A percentile compares a stretch with the other conserved stretches of the same genome.
Evolutionary conservation across 192 early-diverging fungal genomes (phyloP).

Genomic region (Spinellus fusiger): DNA sequence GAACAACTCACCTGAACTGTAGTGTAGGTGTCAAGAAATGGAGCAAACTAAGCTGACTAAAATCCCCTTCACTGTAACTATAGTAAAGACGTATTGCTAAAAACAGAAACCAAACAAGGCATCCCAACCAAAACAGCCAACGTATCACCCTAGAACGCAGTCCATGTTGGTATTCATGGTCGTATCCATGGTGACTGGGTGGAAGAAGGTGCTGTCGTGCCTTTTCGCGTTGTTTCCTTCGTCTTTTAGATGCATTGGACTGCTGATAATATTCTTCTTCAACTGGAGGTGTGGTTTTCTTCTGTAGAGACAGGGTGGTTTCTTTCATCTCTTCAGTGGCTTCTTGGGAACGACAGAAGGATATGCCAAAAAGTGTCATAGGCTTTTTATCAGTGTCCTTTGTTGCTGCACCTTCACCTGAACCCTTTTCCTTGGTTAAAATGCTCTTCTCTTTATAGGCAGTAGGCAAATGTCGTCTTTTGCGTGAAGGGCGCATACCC

Average conservation of each 20-base stretch:
- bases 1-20: not conserved
- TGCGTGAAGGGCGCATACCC: conserved; percentile 6
- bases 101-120: not conserved
- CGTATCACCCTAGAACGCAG: too few relatives aligned
- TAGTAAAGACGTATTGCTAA: not conserved
- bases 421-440: not conserved
- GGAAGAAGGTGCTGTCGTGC: too few relatives aligned
- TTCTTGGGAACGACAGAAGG: too few relatives aligned
- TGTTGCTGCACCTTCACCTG: not conserved
- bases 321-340: too few relatives aligned
- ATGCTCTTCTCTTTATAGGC: not conserved
- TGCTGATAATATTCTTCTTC: too few relatives aligned
- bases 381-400: not conserved
- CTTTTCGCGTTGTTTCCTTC: too few relatives aligned
- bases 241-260: too few relatives aligned
- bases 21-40: not conserved
- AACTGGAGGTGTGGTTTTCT: too few relatives aligned
- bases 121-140: not conserved
- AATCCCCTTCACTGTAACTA: not conserved
- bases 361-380: not conserved
- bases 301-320: too few relatives aligned
- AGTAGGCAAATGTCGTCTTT: conserved; percentile 10
- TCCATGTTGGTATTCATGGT: not conserved
- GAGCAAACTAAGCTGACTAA: not conserved
- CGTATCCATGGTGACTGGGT: too few relatives aligned